Conservation (phyloP, 331 rosid genomes). For the Malus hybrid region DNA sequence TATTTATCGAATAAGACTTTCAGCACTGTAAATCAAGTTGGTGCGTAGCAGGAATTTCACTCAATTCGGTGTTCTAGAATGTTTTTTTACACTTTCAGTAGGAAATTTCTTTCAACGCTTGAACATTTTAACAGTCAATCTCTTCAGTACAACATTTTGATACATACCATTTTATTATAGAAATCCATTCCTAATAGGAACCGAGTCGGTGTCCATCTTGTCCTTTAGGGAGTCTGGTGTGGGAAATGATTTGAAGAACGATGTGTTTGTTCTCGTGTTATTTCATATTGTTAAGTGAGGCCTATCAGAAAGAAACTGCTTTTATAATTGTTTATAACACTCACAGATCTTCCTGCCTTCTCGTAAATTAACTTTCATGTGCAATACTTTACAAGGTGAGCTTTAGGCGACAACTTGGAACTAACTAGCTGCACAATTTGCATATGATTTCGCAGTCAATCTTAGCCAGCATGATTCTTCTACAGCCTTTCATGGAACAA, state of each 20-base stretch:
- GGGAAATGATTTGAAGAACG: neutral
- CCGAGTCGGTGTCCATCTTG: neutral
- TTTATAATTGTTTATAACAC: neutral
- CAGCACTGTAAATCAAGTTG: neutral
- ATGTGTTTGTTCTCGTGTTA: neutral
- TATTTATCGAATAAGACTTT: neutral
- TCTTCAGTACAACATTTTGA: neutral
- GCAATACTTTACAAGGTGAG: neutral
- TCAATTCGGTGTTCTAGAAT: neutral
- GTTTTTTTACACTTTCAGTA: neutral
- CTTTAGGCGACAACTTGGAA: neutral
- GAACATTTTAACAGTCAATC: too few species aligned
- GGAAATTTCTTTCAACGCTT: too few species aligned
- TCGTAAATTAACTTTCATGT: neutral
- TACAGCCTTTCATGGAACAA: slow-evolving; percentile 54
- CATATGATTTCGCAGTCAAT: slow-evolving; percentile 43
- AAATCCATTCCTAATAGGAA: neutral
- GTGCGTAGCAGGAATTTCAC: neutral
- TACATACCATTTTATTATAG: neutral
- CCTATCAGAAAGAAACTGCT: neutral
- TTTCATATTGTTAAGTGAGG: neutral
- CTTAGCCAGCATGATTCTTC: slow-evolving; percentile 81
- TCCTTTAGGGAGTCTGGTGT: neutral
- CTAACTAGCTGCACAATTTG: neutral
- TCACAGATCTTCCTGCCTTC: neutral